Percentiles rank a stretch among this genome's conserved stretches.
Conservation (phyloP, 345 rosid genomes). For the Brassica juncea region DNA sequence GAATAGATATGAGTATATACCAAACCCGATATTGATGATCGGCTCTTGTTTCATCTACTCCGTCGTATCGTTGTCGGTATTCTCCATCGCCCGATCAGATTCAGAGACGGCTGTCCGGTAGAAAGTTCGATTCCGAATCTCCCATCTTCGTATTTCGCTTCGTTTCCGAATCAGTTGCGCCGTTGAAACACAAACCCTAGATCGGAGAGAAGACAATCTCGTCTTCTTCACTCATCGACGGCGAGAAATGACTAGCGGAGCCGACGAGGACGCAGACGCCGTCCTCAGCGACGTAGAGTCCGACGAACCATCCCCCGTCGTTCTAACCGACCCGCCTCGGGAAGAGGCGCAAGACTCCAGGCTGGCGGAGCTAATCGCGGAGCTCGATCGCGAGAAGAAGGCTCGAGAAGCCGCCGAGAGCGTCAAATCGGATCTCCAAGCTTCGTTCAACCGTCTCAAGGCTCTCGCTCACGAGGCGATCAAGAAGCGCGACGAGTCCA, state of each 20-base stretch:
- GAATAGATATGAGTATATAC: background rate
- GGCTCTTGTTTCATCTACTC: background rate
- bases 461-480: constrained; percentile 85
- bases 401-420: constrained; percentile 81
- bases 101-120: background rate
- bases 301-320: constrained; percentile 62
- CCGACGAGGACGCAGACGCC: constrained; percentile 67
- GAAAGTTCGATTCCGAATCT: background rate
- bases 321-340: constrained; percentile 40
- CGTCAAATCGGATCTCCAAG: constrained; percentile 66
- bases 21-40: constrained; percentile 1
- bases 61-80: background rate
- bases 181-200: background rate
- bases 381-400: constrained; percentile 88
- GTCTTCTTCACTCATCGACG: background rate
- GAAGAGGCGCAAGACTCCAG: constrained; percentile 56
- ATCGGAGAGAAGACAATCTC: constrained; percentile 14
- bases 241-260: constrained; percentile 52
- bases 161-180: constrained; percentile 8
- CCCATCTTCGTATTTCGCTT: background rate
- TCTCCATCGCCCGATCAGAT: background rate
- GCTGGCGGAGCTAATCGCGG: constrained; percentile 62
- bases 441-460: constrained; percentile 65
- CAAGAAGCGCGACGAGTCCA: constrained; percentile 75
- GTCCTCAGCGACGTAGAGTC: constrained; percentile 91